Percentiles rank a stretch among this genome's conserved stretches.
phyloP scores from a whole-genome alignment of 352 stramenopile genomes.

The Phytophthora aleatoria region DNA sequence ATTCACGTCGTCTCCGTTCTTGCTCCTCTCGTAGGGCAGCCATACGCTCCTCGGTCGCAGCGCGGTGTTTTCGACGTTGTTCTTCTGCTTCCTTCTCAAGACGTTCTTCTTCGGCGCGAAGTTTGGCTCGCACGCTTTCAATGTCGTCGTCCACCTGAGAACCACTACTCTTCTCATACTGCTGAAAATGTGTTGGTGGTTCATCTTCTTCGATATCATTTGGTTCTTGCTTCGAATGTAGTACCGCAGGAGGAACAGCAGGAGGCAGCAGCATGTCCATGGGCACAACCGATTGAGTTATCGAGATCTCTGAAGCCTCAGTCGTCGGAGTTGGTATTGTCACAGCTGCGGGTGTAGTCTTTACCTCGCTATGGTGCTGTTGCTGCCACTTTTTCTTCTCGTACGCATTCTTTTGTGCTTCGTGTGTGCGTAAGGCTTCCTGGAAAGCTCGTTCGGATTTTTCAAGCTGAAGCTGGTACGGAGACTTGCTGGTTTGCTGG shows the following conservation, averaged over 20 bases:
- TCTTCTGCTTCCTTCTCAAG: constrained; percentile 49
- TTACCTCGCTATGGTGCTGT: constrained; percentile 2
- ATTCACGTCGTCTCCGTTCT: constrained; percentile 63
- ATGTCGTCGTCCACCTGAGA: constrained; percentile 29
- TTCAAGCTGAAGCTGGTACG: constrained; percentile 51
- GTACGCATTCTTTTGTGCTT: constrained; percentile 42
- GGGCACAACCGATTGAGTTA: constrained; percentile 19
- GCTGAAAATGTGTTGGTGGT: neutral
- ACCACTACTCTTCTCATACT: neutral
- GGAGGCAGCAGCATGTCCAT: constrained; percentile 22
- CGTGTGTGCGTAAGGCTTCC: constrained; percentile 42
- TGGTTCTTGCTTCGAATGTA: constrained; percentile 5
- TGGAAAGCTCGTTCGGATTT: constrained; percentile 52
- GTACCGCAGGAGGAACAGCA: constrained; percentile 15
- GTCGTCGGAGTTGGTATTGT: neutral
- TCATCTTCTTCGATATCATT: constrained; percentile 3
- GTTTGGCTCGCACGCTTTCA: constrained; percentile 43
- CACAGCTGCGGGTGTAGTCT: neutral
- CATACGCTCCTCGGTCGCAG: constrained; percentile 62
- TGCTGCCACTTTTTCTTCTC: constrained; percentile 43
- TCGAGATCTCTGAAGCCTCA: neutral
- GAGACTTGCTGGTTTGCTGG: constrained; percentile 33
- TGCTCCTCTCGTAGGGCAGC: constrained; percentile 66
- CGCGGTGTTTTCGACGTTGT: constrained; percentile 46
- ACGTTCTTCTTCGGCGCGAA: constrained; percentile 50